Percentiles rank a stretch among this genome's conserved stretches.
Evolutionary conservation across 202 grass and related monocot genomes (phyloP).

Genomic region (Saccharum hybrid): DNA sequence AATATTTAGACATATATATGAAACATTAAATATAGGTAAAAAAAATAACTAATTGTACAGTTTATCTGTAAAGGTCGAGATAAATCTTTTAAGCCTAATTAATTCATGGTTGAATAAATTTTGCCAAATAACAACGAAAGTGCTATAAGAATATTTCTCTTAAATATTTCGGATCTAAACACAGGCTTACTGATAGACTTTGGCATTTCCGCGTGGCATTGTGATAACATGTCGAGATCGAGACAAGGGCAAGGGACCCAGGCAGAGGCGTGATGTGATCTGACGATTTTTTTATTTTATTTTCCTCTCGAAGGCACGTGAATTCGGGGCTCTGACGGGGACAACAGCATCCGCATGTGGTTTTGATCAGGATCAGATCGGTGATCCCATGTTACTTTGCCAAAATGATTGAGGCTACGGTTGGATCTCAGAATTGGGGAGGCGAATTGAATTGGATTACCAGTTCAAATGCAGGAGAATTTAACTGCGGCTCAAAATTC

Average conservation of each 20-base stretch:
- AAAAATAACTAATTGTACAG: no score
- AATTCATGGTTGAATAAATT: no score
- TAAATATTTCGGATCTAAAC: no score
- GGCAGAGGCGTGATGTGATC: constrained; percentile 15
- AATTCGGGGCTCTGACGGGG: not conserved
- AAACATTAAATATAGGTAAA: no score
- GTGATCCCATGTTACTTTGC: not conserved
- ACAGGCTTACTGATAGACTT: no score
- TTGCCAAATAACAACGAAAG: no score
- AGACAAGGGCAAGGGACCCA: not conserved
- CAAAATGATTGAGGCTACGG: not conserved
- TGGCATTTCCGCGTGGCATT: not conserved
- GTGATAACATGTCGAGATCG: constrained; percentile 5
- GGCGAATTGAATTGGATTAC: not conserved
- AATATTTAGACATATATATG: no score
- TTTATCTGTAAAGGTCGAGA: no score
- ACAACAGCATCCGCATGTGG: not conserved
- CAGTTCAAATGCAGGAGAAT: not conserved
- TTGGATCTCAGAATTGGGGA: not conserved
- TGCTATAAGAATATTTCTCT: no score
- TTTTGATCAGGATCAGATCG: not conserved
- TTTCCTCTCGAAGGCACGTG: constrained; percentile 1
- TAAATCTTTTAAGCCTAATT: no score
- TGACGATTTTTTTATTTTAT: not conserved
- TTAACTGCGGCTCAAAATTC: not conserved